Evolutionary conservation across 2,329 filamentous ascomycete genomes (phyloP).

Genomic region (Monosporascus sp.): DNA sequence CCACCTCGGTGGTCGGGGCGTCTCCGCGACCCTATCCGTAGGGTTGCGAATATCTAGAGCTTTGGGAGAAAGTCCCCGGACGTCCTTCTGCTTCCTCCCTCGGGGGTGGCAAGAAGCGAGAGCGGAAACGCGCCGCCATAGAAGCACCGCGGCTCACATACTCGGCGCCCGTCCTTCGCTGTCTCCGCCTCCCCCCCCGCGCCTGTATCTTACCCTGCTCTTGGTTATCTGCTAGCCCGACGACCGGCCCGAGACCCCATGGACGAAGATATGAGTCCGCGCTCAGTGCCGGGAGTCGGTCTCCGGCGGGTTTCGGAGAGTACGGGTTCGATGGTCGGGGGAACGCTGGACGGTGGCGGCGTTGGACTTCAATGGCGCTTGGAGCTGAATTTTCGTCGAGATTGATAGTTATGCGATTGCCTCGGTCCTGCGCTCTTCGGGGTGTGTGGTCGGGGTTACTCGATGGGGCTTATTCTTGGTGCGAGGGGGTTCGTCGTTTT

Average conservation of each 20-base stretch:
- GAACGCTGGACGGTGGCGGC: slow-evolving; percentile 10
- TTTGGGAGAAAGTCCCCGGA: slow-evolving; percentile 99
- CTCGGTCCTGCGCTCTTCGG: slow-evolving; percentile 32
- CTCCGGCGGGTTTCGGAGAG: slow-evolving; percentile 11
- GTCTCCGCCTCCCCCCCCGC: slow-evolving; percentile 31
- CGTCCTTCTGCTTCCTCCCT: slow-evolving; percentile 38
- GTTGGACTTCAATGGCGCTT: too few species aligned
- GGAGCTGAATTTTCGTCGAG: slow-evolving; percentile 68
- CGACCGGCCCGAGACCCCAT: slow-evolving; percentile 40
- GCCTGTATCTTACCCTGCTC: slow-evolving; percentile 24
- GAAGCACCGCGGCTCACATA: slow-evolving; percentile 89
- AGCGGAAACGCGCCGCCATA: slow-evolving; percentile 99
- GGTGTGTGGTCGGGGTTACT: slow-evolving; percentile 65
- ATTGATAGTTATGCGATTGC: slow-evolving; percentile 99
- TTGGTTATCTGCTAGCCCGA: slow-evolving; percentile 9
- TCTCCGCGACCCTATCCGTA: slow-evolving; percentile 24
- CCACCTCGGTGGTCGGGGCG: slow-evolving; percentile 27
- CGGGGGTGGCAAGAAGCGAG: slow-evolving; percentile 37
- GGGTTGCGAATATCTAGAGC: slow-evolving; percentile 36
- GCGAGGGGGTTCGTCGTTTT: slow-evolving; percentile 67
- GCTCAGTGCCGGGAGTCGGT: slow-evolving; percentile 28
- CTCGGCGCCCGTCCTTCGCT: slow-evolving; percentile 48
- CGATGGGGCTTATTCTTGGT: slow-evolving; percentile 99
- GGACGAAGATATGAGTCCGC: slow-evolving; percentile 92
- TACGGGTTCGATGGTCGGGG: slow-evolving; percentile 20